Evolutionary conservation across 805 yeast species (phyloP), one percentile per base, ranked within the genome.

Genomic region (Kurtzmaniella cleridarum): DNA sequence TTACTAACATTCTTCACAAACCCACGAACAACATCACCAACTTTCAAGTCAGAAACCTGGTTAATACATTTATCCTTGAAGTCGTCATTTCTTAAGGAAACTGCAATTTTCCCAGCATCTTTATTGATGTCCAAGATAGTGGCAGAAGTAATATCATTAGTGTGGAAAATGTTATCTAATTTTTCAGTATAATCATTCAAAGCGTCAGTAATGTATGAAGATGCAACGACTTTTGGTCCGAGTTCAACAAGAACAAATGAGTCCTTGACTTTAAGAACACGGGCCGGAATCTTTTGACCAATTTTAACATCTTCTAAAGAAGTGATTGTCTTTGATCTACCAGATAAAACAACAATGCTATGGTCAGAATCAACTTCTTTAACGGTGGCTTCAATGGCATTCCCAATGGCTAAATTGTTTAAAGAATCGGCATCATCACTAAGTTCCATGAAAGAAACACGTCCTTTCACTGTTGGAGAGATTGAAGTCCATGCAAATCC

Each of bases 21-120:
- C n/a, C 95, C 98, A 47, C 79, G 75, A 32, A 90, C 80, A 51
- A 87, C 71, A 42, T 79, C 82, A 30, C 95, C 95, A 40, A 76
- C 71, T 35, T 67, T 63, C 42, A 89, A 54, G 46, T 84, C 90
- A 3, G 67, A 56, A 30, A 69, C 54, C 2, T 78, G 55, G 7
- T 52, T 52, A 31, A 84, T 71, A 5, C 60, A 51, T 49, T 69
- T 76, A 49, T 81, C 83, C 39, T 62, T 67, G 5, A 57, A 54
- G 13, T 76, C 64, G 17, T 51, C 49, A 20, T 12, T 20, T 47
- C 95, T 74, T 45, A 87, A 65, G 1, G 87, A 77, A 20, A 87
- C 83, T 32, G 73, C 69, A 35, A 85, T 64, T 55, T 75, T 81
- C 38, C 75, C 69, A 40, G 70, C 66, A 12, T 68, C 66, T 12